These are phyloP conservation scores for Hymenoscyphus salicellus DNA, from an alignment of 2,329 filamentous ascomycete species.

Conservation along the genomic window DNA sequence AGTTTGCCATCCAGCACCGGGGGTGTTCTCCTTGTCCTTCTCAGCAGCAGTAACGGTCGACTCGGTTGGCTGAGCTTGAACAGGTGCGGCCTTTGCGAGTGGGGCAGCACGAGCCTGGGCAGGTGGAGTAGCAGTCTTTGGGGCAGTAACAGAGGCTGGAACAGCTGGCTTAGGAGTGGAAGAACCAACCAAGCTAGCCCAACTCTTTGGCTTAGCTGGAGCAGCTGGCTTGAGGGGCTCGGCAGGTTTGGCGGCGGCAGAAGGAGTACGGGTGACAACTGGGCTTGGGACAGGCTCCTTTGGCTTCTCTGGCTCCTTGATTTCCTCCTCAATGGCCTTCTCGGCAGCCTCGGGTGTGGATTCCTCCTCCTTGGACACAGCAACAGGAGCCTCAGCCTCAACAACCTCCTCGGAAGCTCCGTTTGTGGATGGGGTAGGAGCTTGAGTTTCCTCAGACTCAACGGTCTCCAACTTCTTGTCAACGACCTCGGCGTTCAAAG, in stretches of 20 bases:
- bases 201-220: slow-evolving; percentile 63
- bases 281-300: slow-evolving; percentile 59
- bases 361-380: slow-evolving; percentile 35
- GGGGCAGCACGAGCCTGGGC: slow-evolving; percentile 52
- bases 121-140: slow-evolving; percentile 56
- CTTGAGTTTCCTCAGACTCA: slow-evolving; percentile 38
- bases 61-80: slow-evolving; percentile 46
- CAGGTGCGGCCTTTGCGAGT: slow-evolving; percentile 36
- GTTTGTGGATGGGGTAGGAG: slow-evolving; percentile 42
- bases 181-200: slow-evolving; percentile 63
- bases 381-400: slow-evolving; percentile 32
- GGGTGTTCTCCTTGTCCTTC: slow-evolving; percentile 33
- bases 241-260: slow-evolving; percentile 39
- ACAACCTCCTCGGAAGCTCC: slow-evolving; percentile 38
- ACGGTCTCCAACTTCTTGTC: slow-evolving; percentile 70
- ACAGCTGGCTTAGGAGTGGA: slow-evolving; percentile 55
- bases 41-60: slow-evolving; percentile 42
- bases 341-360: slow-evolving; percentile 48
- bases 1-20: slow-evolving; percentile 76
- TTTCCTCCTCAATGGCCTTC: slow-evolving; percentile 54
- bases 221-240: slow-evolving; percentile 52
- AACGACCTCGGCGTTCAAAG: slow-evolving; percentile 52
- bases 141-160: slow-evolving; percentile 37
- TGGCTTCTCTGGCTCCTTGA: slow-evolving; percentile 62
- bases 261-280: slow-evolving; percentile 41